Evolutionary conservation across 169 alveolate genomes (phyloP).

Genomic region (Cryptosporidium ryanae): DNA sequence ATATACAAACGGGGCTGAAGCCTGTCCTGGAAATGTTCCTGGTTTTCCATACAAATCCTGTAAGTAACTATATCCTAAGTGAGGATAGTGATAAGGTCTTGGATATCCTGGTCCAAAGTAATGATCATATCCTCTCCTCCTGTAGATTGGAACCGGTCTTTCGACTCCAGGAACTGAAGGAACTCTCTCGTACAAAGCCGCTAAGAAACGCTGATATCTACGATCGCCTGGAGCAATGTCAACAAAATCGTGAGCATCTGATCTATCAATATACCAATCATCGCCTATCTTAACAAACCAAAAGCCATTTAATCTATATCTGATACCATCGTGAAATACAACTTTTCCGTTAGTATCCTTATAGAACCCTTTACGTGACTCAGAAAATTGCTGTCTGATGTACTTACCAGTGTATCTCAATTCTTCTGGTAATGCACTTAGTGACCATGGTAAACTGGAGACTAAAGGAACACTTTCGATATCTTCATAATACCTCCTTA

Average conservation of each 20-base stretch:
- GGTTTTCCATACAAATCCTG: conserved; percentile 2
- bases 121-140: conserved; percentile 14
- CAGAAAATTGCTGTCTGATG: conserved; percentile 39
- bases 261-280: conserved; percentile 29
- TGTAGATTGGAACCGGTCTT: not conserved
- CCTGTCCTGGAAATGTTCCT: not conserved
- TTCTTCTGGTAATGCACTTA: not conserved
- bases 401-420: not conserved
- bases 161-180: conserved; percentile 6
- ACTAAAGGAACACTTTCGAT: conserved; percentile 12
- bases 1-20: not conserved
- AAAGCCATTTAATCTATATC: conserved; percentile 20
- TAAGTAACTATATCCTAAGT: not conserved
- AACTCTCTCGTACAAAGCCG: not conserved
- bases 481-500: conserved; percentile 34
- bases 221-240: conserved; percentile 15
- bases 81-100: not conserved
- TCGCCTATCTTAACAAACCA: conserved; percentile 66
- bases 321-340: conserved; percentile 44
- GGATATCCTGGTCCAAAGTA: conserved; percentile 14
- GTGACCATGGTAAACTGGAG: conserved; percentile 1
- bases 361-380: conserved; percentile 48
- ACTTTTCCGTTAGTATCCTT: not conserved
- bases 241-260: conserved; percentile 1
- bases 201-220: not conserved